Evolutionary conservation across 345 rosid genomes (phyloP), one percentile per base, ranked within the genome.

Genomic region (Raphanus raphanistrum): DNA sequence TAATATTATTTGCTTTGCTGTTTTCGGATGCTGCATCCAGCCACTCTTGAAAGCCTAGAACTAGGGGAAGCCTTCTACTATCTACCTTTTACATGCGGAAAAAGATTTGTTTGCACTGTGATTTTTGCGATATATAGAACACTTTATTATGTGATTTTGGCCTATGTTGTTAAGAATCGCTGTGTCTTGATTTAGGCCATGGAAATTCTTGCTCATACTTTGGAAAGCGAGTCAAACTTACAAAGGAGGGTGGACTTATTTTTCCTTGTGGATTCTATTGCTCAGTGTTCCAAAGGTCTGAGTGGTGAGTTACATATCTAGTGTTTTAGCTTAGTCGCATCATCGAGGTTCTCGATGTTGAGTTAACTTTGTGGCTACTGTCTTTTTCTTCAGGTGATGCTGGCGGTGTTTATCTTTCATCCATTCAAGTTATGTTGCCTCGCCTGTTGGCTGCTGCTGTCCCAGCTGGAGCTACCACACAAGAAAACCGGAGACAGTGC

Each of bases 201-300:
- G 79, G 97, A 92, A 69, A 83, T 87, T 74, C 67, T 95, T 32
- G 88, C 86, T 66, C 90, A 80, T 74, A 81, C 62, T 73, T 83
- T 92, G 90, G 98, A 95, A 79, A 73, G 81, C 26, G 98, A 92
- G 75, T 81, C 97, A 68, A 92, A 86, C 80, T 81, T 95, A 43
- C 85, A 85, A 71, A 85, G 84, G 85, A 89, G 91, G 80, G 94
- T 95, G 48, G 99, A 95, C 81, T 77, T 95, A 76, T 91, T 92
- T 62, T 62, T 92, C 82, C 97, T 94, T 54, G 93, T 94, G 67
- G 98, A 94, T 88, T 94, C 98, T 28, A 92, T 94, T 71, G 82
- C 89, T 71, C 98, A 92, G 80, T 92, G 90, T 65, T 87, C 98
- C 77, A 88, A 92, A 77, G 93, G 94, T 73, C 66, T 86, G 75